A percentile compares a stretch with the other conserved stretches of the same genome.
phyloP scores from a whole-genome alignment of 345 rosid genomes.

The Eucalyptus erythrocorys region DNA sequence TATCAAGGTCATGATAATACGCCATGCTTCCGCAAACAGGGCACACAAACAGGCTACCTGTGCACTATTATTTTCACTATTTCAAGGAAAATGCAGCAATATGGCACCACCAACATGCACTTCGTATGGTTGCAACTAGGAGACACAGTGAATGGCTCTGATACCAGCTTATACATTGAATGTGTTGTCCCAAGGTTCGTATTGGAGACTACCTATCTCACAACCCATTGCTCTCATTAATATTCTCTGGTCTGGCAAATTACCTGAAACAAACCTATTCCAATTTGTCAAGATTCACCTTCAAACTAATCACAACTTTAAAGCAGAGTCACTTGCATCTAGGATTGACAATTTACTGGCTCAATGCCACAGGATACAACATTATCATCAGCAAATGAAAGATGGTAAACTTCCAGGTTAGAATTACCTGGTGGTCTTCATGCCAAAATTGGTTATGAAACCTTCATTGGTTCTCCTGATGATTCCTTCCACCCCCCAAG shows the following conservation, averaged over 20 bases:
- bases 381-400: not conserved
- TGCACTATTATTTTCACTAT: not conserved
- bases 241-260: not conserved
- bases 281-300: not conserved
- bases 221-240: not conserved
- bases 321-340: not conserved
- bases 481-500: not conserved
- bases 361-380: not conserved
- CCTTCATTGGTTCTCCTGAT: not conserved
- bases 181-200: not conserved
- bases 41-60: not conserved
- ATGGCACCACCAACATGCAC: not conserved
- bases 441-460: not conserved
- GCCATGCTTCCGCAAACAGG: not conserved
- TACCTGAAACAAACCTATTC: not conserved
- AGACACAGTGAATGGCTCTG: not conserved
- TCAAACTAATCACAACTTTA: not conserved
- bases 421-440: not conserved
- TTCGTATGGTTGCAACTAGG: not conserved
- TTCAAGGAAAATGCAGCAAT: not conserved
- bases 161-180: not conserved
- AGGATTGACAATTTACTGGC: not conserved
- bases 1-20: not conserved
- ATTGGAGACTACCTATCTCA: not conserved
- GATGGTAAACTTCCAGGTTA: not conserved